These are phyloP conservation scores for Myriosclerotinia scirpicola DNA, from an alignment of 2,329 filamentous ascomycete genomes.

Conservation along the genomic window DNA sequence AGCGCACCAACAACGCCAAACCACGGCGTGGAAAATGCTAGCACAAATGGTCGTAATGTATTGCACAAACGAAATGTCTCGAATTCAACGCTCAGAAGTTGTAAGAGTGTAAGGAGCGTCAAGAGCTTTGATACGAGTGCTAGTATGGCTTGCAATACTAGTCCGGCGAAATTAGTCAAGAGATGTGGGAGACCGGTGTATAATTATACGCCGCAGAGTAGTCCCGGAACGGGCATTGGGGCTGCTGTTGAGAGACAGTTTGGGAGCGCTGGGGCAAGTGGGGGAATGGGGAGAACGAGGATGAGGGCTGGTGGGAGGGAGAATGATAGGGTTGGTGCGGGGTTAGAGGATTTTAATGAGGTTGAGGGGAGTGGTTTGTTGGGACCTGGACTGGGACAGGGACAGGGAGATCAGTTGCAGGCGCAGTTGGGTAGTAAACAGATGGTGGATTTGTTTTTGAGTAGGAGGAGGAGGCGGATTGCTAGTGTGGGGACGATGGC, in stretches of 20 bases:
- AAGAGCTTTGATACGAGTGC: conserved; percentile 31
- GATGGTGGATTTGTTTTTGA: conserved; percentile 57
- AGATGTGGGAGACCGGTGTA: conserved; percentile 24
- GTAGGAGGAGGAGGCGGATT: conserved; percentile 48
- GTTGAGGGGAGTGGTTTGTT: conserved; percentile 29
- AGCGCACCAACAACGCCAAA: conserved; percentile 25
- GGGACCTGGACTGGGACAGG: conserved; percentile 32
- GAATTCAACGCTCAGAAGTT: conserved; percentile 30
- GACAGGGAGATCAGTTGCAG: conserved; percentile 40
- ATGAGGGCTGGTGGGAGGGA: conserved; percentile 13
- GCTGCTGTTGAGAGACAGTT: conserved; percentile 40
- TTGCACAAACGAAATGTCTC: conserved; percentile 35
- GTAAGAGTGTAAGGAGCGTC: conserved; percentile 28
- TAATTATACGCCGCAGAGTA: conserved; percentile 24
- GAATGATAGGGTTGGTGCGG: conserved; percentile 1
- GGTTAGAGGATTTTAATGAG: conserved; percentile 29
- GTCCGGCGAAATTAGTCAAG: conserved; percentile 36
- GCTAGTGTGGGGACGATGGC: conserved; percentile 44
- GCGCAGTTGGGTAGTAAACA: conserved; percentile 48
- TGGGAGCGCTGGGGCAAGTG: conserved; percentile 25
- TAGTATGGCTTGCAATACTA: neutral
- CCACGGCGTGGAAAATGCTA: conserved; percentile 25
- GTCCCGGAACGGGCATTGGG: conserved; percentile 33
- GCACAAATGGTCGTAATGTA: conserved; percentile 29
- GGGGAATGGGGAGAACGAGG: conserved; percentile 12